Conservation (phyloP, 192 early-diverging fungal genomes). For the Chytriomyces confervae region DNA sequence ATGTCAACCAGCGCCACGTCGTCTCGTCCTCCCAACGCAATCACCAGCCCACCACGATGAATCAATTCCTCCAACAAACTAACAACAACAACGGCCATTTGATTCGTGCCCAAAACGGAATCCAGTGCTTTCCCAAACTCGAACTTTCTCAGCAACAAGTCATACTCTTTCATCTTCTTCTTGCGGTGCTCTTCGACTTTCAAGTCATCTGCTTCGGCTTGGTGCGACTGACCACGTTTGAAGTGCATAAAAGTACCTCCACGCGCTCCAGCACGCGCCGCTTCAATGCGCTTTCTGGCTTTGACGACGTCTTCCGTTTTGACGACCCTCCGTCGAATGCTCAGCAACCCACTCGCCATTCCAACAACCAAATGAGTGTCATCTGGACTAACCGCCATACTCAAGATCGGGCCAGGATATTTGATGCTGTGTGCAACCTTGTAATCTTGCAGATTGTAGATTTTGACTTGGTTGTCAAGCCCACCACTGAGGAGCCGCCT, state of each 20-base stretch:
- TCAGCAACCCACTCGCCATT: slow-evolving; percentile 88
- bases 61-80: slow-evolving; percentile 89
- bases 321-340: slow-evolving; percentile 82
- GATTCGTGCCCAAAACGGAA: slow-evolving; percentile 71
- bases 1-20: slow-evolving; percentile 86
- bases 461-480: slow-evolving; percentile 95
- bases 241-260: slow-evolving; percentile 77
- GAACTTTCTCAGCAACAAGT: slow-evolving; percentile 82
- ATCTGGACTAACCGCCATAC: slow-evolving; percentile 88
- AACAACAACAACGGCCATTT: slow-evolving; percentile 61
- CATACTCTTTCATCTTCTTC: slow-evolving; percentile 75
- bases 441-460: slow-evolving; percentile 87
- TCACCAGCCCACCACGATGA: slow-evolving; percentile 78
- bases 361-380: slow-evolving; percentile 89
- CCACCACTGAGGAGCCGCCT: slow-evolving; percentile 85
- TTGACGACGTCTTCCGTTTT: slow-evolving; percentile 70
- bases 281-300: slow-evolving; percentile 51
- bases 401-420: slow-evolving; percentile 89
- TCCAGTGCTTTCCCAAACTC: slow-evolving; percentile 91
- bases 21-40: slow-evolving; percentile 84
- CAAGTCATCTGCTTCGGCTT: slow-evolving; percentile 70
- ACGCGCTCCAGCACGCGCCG: slow-evolving; percentile 33
- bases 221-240: slow-evolving; percentile 63
- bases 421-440: slow-evolving; percentile 85
- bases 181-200: slow-evolving; percentile 72